phyloP scores from a whole-genome alignment of 768 basidiomycete genomes.

The Amyloporia xantha region DNA sequence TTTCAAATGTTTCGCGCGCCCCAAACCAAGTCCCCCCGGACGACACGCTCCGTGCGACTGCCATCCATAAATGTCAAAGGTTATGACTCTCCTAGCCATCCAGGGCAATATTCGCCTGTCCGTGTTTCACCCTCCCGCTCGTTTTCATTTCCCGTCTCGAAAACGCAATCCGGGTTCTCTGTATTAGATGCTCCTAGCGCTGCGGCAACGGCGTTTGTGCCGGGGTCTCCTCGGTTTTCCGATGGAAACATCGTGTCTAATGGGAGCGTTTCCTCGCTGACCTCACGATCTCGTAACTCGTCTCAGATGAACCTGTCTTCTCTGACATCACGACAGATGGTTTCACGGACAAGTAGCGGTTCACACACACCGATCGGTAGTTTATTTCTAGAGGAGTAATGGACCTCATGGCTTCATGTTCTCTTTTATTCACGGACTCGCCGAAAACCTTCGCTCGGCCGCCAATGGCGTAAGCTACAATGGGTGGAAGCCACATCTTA shows the following conservation, averaged over 20 bases:
- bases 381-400: constrained; percentile 2
- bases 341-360: constrained; percentile 31
- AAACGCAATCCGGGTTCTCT: constrained; percentile 8
- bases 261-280: constrained; percentile 32
- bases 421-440: too few species aligned
- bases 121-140: constrained; percentile 23
- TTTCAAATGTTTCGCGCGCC: constrained; percentile 14
- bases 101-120: constrained; percentile 17
- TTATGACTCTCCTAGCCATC: constrained; percentile 10
- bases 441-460: not conserved
- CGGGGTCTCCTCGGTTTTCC: constrained; percentile 22
- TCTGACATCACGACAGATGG: constrained; percentile 41
- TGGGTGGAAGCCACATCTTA: too few species aligned
- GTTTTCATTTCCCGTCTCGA: constrained; percentile 15
- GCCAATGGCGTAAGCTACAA: too few species aligned
- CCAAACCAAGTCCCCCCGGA: constrained; percentile 2
- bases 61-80: constrained; percentile 15
- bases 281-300: constrained; percentile 59
- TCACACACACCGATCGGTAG: constrained; percentile 7
- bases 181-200: constrained; percentile 13
- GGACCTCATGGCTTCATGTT: not conserved
- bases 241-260: constrained; percentile 22
- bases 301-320: constrained; percentile 58
- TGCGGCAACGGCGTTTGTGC: constrained; percentile 17
- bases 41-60: constrained; percentile 5